Percentiles rank a stretch among this genome's conserved stretches.
phyloP scores from a whole-genome alignment of 352 stramenopile species.

The Phytophthora citrophthora region DNA sequence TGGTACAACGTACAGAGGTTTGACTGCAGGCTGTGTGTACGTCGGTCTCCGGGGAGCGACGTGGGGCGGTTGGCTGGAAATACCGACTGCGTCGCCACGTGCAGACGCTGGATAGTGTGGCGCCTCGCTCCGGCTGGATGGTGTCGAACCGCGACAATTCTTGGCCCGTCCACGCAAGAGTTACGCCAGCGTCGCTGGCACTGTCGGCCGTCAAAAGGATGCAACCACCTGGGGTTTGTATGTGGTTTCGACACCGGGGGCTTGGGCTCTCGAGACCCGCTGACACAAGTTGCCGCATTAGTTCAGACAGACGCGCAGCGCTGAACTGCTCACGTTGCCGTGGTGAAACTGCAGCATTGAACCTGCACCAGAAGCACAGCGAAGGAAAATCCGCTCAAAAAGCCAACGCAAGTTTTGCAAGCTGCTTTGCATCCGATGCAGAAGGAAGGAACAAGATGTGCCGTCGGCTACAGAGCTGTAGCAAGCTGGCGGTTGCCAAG shows the following conservation, averaged over 20 bases:
- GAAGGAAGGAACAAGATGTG: constrained; percentile 4
- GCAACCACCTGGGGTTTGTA: constrained; percentile 24
- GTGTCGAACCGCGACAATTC: constrained; percentile 1
- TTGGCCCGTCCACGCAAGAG: constrained; percentile 29
- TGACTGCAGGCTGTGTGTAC: constrained; percentile 28
- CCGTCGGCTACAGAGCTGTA: neutral
- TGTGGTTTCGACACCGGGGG: constrained; percentile 17
- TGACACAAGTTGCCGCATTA: constrained; percentile 14
- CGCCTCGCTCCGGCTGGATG: constrained; percentile 19
- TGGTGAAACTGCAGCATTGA: constrained; percentile 29
- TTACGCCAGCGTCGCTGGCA: constrained; percentile 13
- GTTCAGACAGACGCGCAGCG: constrained; percentile 12
- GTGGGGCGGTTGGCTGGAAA: constrained; percentile 38
- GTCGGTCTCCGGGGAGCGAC: constrained; percentile 32
- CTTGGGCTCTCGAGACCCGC: constrained; percentile 1
- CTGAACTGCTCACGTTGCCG: constrained; percentile 12
- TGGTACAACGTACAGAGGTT: constrained; percentile 23
- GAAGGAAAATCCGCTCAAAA: constrained; percentile 9
- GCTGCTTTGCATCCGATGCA: neutral
- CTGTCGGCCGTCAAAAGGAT: neutral
- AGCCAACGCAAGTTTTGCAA: neutral
- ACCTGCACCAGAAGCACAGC: constrained; percentile 2
- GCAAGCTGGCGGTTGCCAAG: neutral
- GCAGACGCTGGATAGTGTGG: constrained; percentile 28
- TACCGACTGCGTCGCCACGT: constrained; percentile 31